phyloP scores from a whole-genome alignment of 768 basidiomycete genomes.

The Neoboletus subvelutipes region DNA sequence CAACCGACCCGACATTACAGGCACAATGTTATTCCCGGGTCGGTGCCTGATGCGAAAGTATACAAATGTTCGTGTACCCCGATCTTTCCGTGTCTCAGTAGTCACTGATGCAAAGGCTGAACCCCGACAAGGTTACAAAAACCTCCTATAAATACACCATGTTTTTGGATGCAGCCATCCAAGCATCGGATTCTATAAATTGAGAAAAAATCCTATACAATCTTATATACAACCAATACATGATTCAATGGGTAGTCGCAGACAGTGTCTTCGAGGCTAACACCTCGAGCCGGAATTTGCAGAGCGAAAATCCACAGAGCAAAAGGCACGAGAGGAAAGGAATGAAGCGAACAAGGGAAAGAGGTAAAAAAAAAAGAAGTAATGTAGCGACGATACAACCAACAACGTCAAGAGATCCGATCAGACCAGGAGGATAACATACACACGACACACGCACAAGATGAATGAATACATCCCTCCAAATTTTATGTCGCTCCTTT shows the following conservation, averaged over 20 bases:
- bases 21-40: background rate
- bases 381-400: background rate
- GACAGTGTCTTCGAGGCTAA: background rate
- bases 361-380: background rate
- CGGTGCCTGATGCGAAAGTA: background rate
- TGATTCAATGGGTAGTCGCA: background rate
- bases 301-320: background rate
- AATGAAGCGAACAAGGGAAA: background rate
- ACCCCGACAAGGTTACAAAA: background rate
- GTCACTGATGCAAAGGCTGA: background rate
- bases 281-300: slow-evolving; percentile 1
- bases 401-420: background rate
- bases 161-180: no score
- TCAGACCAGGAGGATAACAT: background rate
- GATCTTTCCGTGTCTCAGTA: no score
- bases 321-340: background rate
- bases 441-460: background rate
- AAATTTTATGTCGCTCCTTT: background rate
- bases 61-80: no score
- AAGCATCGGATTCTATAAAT: background rate
- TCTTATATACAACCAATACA: slow-evolving; percentile 7
- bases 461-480: background rate
- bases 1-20: no score
- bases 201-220: background rate
- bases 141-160: background rate